phyloP scores from a whole-genome alignment of 2,329 filamentous ascomycete species.

The Fusarium newnesense region DNA sequence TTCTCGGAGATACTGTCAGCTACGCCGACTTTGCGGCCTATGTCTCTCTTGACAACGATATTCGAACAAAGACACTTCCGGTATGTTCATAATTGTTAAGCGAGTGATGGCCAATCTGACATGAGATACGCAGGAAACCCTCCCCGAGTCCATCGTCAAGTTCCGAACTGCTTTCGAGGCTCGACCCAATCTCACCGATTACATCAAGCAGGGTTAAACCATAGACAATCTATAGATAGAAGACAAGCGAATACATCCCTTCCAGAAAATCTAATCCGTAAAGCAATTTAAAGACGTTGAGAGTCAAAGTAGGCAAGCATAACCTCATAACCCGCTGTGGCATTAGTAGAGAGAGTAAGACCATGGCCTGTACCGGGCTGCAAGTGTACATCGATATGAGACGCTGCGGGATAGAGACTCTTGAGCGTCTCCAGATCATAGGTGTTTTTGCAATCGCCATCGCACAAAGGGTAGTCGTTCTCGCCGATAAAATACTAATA shows the following conservation, averaged over 20 bases:
- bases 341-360: not conserved
- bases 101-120: rapidly evolving
- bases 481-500: not conserved
- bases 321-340: not conserved
- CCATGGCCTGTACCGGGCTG: not conserved
- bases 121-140: not conserved
- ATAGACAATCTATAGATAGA: not conserved
- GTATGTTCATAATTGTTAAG: conserved; percentile 41
- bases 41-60: conserved; percentile 53
- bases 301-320: not conserved
- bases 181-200: not conserved
- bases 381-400: not conserved
- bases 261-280: too few relatives aligned
- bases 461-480: not conserved
- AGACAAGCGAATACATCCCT: rapidly evolving
- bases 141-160: conserved; percentile 1
- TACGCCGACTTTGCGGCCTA: conserved; percentile 54
- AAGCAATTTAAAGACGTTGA: not conserved
- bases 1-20: conserved; percentile 50
- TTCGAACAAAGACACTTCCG: conserved; percentile 46
- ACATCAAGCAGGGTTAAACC: not conserved
- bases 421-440: not conserved
- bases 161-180: conserved; percentile 12
- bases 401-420: not conserved
- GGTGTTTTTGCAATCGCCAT: not conserved